Conservation (phyloP, 1,139 yeast species). For the Pichia sp. region DNA sequence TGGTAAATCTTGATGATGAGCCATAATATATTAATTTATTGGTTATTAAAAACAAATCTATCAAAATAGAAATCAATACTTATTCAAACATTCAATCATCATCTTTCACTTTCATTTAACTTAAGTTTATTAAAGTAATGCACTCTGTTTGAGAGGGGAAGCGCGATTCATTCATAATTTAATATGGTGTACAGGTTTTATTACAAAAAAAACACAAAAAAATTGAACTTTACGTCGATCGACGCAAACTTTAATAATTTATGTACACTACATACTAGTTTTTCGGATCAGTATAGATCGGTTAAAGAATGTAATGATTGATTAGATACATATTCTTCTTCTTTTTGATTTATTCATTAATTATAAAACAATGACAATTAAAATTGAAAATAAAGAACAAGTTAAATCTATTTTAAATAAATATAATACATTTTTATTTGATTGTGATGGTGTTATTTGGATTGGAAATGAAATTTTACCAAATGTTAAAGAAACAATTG, state of each 20-base stretch:
- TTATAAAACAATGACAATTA: slow-evolving; percentile 25
- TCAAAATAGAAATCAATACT: too few species aligned
- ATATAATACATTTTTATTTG: slow-evolving; percentile 81
- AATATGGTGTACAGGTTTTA: background rate
- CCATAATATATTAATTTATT: slow-evolving; percentile 13
- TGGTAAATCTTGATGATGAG: slow-evolving; percentile 68
- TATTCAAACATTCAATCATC: too few species aligned
- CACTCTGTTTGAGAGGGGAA: background rate
- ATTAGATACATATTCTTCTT: too few species aligned
- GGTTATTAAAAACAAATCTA: too few species aligned
- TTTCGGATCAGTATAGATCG: too few species aligned
- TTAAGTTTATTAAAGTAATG: too few species aligned
- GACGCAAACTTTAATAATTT: background rate
- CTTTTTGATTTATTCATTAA: too few species aligned
- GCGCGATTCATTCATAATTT: background rate
- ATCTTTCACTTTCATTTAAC: background rate
- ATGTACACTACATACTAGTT: too few species aligned
- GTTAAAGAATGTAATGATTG: too few species aligned
- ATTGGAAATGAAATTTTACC: slow-evolving; percentile 71
- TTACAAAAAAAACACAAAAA: too few species aligned
- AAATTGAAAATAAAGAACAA: slow-evolving; percentile 41
- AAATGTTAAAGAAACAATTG: slow-evolving; percentile 60
- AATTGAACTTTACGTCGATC: background rate
- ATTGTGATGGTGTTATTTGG: slow-evolving; percentile 95
- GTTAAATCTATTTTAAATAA: slow-evolving; percentile 50